Evolutionary conservation across 352 stramenopile species (phyloP).

Genomic region (Thraustochytrium striatum): DNA sequence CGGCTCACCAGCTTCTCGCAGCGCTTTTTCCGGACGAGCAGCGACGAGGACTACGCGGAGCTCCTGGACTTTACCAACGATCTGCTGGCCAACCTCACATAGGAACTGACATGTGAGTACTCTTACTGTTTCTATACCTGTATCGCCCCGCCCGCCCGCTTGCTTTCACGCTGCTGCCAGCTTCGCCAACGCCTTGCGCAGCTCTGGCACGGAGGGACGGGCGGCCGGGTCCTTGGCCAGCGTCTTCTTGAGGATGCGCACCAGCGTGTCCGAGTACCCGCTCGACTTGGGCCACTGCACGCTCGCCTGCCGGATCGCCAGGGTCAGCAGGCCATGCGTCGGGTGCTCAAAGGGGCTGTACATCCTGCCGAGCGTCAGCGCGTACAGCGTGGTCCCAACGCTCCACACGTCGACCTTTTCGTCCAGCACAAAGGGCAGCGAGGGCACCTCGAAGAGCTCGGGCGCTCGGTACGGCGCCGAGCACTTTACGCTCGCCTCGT

Average conservation of each 20-base stretch:
- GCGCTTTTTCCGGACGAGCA: background rate
- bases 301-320: constrained; percentile 33
- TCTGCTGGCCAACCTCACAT: background rate
- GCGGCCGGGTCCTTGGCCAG: background rate
- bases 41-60: constrained; percentile 10
- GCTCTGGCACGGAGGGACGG: background rate
- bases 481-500: constrained; percentile 72
- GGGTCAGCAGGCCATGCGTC: constrained; percentile 21
- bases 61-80: constrained; percentile 34
- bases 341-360: constrained; percentile 33
- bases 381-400: constrained; percentile 26
- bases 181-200: background rate
- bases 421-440: constrained; percentile 7
- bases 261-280: background rate
- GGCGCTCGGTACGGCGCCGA: constrained; percentile 72
- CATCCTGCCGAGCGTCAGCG: constrained; percentile 28
- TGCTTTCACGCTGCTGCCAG: too few species aligned
- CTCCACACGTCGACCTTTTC: constrained; percentile 10
- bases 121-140: too few species aligned
- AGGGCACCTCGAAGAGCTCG: constrained; percentile 68
- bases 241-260: background rate
- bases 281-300: background rate
- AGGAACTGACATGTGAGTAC: too few species aligned
- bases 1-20: background rate
- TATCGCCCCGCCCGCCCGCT: too few species aligned